Conservation (phyloP, 2,329 filamentous ascomycete species). For the Aspergillus sp. region DNA sequence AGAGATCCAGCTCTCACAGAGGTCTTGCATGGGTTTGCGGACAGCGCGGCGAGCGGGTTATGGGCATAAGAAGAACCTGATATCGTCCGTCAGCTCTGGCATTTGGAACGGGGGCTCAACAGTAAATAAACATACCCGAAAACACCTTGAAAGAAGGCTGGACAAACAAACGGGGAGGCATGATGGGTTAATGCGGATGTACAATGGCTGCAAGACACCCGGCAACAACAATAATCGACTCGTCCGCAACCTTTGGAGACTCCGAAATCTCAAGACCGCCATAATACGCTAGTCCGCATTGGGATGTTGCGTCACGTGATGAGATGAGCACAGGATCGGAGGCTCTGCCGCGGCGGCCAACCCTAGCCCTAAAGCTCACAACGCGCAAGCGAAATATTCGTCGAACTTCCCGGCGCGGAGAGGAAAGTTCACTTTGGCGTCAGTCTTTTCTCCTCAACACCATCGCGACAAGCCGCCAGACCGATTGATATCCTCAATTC, state of each 20-base stretch:
- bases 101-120: background rate
- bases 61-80: slow-evolving; percentile 25
- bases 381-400: slow-evolving; percentile 34
- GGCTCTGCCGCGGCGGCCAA: slow-evolving; percentile 6
- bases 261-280: slow-evolving; percentile 28
- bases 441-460: slow-evolving; percentile 26
- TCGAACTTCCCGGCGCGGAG: slow-evolving; percentile 19
- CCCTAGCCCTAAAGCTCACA: slow-evolving; percentile 38
- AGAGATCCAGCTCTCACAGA: slow-evolving; percentile 62
- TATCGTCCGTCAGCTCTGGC: slow-evolving; percentile 7
- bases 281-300: slow-evolving; percentile 20
- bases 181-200: slow-evolving; percentile 33
- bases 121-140: slow-evolving; percentile 47
- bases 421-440: slow-evolving; percentile 23
- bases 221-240: background rate
- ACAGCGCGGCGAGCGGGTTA: slow-evolving; percentile 46
- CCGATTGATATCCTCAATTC: slow-evolving; percentile 41
- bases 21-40: slow-evolving; percentile 46
- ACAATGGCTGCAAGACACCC: slow-evolving; percentile 6
- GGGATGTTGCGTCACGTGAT: slow-evolving; percentile 10
- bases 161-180: slow-evolving; percentile 64
- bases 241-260: slow-evolving; percentile 5
- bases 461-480: slow-evolving; percentile 39
- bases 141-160: slow-evolving; percentile 57
- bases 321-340: slow-evolving; percentile 2